A percentile compares a stretch with the other conserved stretches of the same genome.
These are phyloP conservation scores for Grosmannia clavigera DNA, from an alignment of 2,329 filamentous ascomycete genomes.

Conservation along the genomic window DNA sequence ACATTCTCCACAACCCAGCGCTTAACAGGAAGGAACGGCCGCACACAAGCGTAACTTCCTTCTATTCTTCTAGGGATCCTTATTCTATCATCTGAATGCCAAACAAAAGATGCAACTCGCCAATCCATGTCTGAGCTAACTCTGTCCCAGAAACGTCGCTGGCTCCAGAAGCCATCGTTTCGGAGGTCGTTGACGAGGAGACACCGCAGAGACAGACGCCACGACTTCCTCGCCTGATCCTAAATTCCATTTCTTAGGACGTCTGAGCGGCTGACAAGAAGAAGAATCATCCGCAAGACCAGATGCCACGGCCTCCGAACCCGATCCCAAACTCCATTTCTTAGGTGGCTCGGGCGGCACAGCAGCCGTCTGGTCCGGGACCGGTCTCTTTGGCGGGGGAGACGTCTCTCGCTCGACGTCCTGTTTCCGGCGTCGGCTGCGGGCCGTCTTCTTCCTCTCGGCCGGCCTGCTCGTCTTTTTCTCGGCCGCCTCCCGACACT, in stretches of 20 bases:
- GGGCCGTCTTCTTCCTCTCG: not conserved
- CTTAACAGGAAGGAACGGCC: not conserved
- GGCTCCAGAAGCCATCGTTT: not conserved
- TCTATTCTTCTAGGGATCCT: too few relatives aligned
- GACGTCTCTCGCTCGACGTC: not conserved
- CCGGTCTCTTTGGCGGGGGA: not conserved
- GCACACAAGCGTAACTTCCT: too few relatives aligned
- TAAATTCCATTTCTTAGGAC: not conserved
- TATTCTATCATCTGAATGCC: too few relatives aligned
- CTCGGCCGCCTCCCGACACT: conserved; percentile 35
- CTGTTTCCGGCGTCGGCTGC: not conserved
- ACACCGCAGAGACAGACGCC: not conserved
- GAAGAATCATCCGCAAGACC: not conserved
- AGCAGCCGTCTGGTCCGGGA: not conserved
- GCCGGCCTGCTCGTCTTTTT: conserved; percentile 8
- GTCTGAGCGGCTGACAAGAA: not conserved
- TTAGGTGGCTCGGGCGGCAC: not conserved
- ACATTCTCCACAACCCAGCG: not conserved
- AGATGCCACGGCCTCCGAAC: not conserved
- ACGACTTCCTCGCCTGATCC: not conserved
- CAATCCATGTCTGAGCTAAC: too few relatives aligned
- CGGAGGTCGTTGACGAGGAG: not conserved
- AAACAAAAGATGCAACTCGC: too few relatives aligned
- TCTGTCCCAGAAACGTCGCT: not conserved
- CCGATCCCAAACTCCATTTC: not conserved